These are phyloP conservation scores for Monosporozyma aerobia DNA, from an alignment of 805 yeast genomes.

Conservation along the genomic window DNA sequence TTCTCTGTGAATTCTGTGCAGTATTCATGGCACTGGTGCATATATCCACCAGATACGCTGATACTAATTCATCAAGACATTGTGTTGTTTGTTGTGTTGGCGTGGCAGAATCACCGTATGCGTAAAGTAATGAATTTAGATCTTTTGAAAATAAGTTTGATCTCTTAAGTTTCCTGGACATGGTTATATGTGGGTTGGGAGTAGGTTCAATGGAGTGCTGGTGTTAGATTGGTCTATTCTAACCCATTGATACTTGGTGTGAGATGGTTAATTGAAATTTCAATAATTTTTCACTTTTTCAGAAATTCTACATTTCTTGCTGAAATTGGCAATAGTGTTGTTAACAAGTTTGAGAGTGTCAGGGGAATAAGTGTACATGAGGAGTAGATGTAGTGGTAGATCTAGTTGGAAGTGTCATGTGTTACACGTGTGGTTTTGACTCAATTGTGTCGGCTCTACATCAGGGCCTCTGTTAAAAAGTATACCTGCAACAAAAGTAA, in stretches of 20 bases:
- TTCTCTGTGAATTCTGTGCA: slow-evolving; percentile 44
- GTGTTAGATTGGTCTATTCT: too few species aligned
- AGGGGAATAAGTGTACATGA: too few species aligned
- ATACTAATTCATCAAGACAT: slow-evolving; percentile 57
- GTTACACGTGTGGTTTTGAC: too few species aligned
- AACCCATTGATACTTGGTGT: too few species aligned
- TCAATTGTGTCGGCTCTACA: too few species aligned
- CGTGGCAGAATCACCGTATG: slow-evolving; percentile 63
- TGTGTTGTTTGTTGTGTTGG: slow-evolving; percentile 61
- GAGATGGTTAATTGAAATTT: not conserved
- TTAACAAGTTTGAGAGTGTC: too few species aligned
- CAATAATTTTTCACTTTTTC: not conserved
- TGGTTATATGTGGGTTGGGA: slow-evolving; percentile 1
- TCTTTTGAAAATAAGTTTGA: slow-evolving; percentile 40
- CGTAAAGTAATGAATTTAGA: slow-evolving; percentile 51
- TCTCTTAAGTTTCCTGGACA: slow-evolving; percentile 33
- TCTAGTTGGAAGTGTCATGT: too few species aligned
- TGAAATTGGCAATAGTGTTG: not conserved
- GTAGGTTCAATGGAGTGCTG: not conserved
- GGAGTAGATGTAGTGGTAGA: too few species aligned
- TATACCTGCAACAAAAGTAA: too few species aligned
- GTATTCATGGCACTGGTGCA: slow-evolving; percentile 45
- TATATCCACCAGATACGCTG: slow-evolving; percentile 52
- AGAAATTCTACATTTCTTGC: not conserved
- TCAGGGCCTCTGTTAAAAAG: too few species aligned